Conservation (phyloP, 257 asterid genomes). For the Datura wrightii region DNA sequence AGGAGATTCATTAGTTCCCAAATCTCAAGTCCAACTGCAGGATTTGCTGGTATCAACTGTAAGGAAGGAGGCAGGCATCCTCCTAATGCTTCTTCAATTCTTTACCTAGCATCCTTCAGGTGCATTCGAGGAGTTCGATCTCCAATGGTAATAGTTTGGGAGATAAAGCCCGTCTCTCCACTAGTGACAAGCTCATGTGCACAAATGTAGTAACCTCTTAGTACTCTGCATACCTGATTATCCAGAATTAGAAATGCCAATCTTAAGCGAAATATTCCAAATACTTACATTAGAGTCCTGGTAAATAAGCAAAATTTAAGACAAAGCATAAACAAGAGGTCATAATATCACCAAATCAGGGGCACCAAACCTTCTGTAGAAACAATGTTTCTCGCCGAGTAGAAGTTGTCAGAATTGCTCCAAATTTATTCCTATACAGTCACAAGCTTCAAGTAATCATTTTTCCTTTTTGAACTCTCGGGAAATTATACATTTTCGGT, state of each 20-base stretch:
- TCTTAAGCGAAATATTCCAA: conserved; percentile 24
- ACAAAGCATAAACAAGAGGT: neutral
- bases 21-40: conserved; percentile 96
- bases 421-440: too few species aligned
- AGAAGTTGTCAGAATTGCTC: too few species aligned
- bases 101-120: conserved; percentile 78
- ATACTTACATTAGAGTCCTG: neutral
- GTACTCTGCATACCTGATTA: conserved; percentile 79
- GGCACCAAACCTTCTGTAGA: conserved; percentile 82
- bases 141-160: conserved; percentile 48
- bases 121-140: conserved; percentile 72
- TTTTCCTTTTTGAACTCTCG: too few species aligned
- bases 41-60: conserved; percentile 99
- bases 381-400: conserved; percentile 64
- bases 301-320: neutral
- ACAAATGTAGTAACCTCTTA: conserved; percentile 86
- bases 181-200: conserved; percentile 72
- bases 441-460: too few species aligned
- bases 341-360: conserved; percentile 23
- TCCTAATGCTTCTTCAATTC: conserved; percentile 96
- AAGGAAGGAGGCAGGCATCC: conserved; percentile 93
- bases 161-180: conserved; percentile 55
- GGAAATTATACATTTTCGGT: too few species aligned
- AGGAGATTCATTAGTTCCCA: conserved; percentile 96
- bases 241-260: conserved; percentile 28